Conservation (phyloP, 2,329 filamentous ascomycete genomes). For the Fusarium nematophilum region DNA sequence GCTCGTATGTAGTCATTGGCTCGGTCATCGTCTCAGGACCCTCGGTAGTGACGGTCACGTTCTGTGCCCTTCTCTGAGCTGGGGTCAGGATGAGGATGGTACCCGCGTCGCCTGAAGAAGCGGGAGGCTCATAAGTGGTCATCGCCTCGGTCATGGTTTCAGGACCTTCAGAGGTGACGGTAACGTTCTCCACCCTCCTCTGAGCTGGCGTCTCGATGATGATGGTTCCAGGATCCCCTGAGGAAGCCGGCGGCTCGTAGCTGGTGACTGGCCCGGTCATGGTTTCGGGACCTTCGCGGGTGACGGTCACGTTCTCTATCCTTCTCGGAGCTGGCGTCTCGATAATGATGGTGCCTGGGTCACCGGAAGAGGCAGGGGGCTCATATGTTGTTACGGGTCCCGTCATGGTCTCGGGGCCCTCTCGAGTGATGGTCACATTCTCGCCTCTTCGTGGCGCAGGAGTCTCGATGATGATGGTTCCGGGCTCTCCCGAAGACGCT, state of each 20-base stretch:
- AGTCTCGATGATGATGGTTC: slow-evolving; percentile 18
- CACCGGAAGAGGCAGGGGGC: slow-evolving; percentile 9
- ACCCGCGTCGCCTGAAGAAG: slow-evolving; percentile 6
- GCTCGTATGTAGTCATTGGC: slow-evolving; percentile 7
- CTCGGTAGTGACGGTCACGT: slow-evolving; percentile 8
- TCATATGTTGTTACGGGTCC: slow-evolving; percentile 15
- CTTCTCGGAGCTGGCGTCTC: slow-evolving; percentile 20
- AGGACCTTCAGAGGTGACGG: neutral
- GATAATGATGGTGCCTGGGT: slow-evolving; percentile 21
- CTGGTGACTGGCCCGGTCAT: slow-evolving; percentile 14
- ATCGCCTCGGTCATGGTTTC: slow-evolving; percentile 3
- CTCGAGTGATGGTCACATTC: slow-evolving; percentile 19
- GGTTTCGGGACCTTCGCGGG: slow-evolving; percentile 4
- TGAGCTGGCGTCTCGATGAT: slow-evolving; percentile 8
- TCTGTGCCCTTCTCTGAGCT: neutral
- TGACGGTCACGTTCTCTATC: slow-evolving; percentile 20
- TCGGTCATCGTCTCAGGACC: slow-evolving; percentile 4
- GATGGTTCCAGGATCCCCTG: slow-evolving; percentile 22
- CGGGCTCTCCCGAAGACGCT: slow-evolving; percentile 15
- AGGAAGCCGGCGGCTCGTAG: slow-evolving; percentile 1
- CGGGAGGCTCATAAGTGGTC: slow-evolving; percentile 12
- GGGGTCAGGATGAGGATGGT: slow-evolving; percentile 15
- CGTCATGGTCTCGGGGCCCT: slow-evolving; percentile 15
- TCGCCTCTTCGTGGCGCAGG: too few species aligned
- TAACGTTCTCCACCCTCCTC: slow-evolving; percentile 2